Percentiles rank a stretch among this genome's conserved stretches.
phyloP scores from a whole-genome alignment of 1,284 basidiomycete genomes.

The Xerocomus amazonicus region DNA sequence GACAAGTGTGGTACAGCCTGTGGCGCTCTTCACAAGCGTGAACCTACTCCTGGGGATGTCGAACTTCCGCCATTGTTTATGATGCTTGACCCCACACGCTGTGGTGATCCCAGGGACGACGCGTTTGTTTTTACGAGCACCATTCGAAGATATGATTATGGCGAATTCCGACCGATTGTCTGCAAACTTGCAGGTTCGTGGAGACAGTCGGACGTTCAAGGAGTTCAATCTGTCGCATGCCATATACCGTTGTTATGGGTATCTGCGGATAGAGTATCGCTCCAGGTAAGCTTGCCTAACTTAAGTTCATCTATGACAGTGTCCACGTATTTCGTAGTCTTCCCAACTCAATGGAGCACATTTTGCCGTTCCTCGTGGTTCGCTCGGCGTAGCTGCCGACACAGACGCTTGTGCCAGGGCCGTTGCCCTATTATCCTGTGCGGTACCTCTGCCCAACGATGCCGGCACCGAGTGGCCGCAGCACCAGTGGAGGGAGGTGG shows the following conservation, averaged over 20 bases:
- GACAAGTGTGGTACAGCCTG: slow-evolving; percentile 90
- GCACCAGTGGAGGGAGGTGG: slow-evolving; percentile 73
- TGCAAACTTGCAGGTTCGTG: slow-evolving; percentile 70
- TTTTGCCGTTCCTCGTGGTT: slow-evolving; percentile 60
- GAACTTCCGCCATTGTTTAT: slow-evolving; percentile 69
- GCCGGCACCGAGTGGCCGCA: slow-evolving; percentile 77
- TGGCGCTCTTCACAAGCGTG: slow-evolving; percentile 76
- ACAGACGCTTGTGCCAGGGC: slow-evolving; percentile 69
- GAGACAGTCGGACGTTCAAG: slow-evolving; percentile 62
- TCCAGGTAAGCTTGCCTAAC: slow-evolving; percentile 46
- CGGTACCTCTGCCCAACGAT: slow-evolving; percentile 63
- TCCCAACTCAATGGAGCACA: slow-evolving; percentile 58
- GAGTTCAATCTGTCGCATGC: slow-evolving; percentile 50
- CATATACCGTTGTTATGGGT: slow-evolving; percentile 68
- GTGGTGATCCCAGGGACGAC: slow-evolving; percentile 68
- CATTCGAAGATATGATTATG: slow-evolving; percentile 75
- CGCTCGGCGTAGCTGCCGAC: slow-evolving; percentile 51
- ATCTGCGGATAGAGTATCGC: slow-evolving; percentile 38
- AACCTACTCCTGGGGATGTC: slow-evolving; percentile 39
- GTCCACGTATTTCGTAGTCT: slow-evolving; percentile 20
- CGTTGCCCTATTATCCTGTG: slow-evolving; percentile 74
- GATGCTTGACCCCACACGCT: slow-evolving; percentile 82
- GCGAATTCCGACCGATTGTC: slow-evolving; percentile 73
- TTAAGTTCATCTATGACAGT: background rate
- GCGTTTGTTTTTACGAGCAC: slow-evolving; percentile 81